phyloP scores from a whole-genome alignment of 257 asterid species.

The Gentiana dahurica region DNA sequence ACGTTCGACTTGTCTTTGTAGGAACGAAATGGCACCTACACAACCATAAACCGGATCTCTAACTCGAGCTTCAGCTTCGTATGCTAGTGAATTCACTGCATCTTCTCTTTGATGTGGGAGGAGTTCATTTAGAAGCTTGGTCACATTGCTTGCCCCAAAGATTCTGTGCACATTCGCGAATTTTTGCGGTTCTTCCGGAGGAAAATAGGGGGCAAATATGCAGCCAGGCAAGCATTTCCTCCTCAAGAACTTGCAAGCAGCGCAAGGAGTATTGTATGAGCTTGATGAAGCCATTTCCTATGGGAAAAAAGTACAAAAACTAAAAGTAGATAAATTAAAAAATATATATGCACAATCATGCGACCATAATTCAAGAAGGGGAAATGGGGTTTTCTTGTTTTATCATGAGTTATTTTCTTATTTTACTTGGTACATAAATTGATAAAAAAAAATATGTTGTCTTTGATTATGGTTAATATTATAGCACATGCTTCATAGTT shows the following conservation, averaged over 20 bases:
- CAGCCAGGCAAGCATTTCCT: slow-evolving; percentile 62
- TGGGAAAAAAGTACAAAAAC: not conserved
- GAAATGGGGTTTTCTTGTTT: too few species aligned
- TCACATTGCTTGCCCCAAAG: slow-evolving; percentile 75
- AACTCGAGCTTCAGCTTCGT: slow-evolving; percentile 71
- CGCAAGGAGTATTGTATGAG: slow-evolving; percentile 70
- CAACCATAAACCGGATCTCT: slow-evolving; percentile 76
- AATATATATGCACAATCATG: too few species aligned
- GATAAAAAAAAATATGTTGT: too few species aligned
- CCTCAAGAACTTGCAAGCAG: slow-evolving; percentile 78
- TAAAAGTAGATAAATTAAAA: too few species aligned
- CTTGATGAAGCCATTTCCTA: slow-evolving; percentile 39
- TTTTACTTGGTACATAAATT: too few species aligned
- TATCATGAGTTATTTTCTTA: too few species aligned
- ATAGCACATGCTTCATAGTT: too few species aligned
- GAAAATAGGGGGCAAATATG: slow-evolving; percentile 56
- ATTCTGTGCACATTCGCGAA: slow-evolving; percentile 60
- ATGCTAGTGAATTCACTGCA: slow-evolving; percentile 68
- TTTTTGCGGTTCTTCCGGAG: slow-evolving; percentile 71
- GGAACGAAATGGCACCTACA: slow-evolving; percentile 61
- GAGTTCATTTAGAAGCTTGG: slow-evolving; percentile 56
- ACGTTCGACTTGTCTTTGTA: slow-evolving; percentile 47
- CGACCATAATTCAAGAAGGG: not conserved
- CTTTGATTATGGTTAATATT: too few species aligned
- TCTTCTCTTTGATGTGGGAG: slow-evolving; percentile 63